Conservation (phyloP, 805 yeast species). For the Cephaloascus albidus region DNA sequence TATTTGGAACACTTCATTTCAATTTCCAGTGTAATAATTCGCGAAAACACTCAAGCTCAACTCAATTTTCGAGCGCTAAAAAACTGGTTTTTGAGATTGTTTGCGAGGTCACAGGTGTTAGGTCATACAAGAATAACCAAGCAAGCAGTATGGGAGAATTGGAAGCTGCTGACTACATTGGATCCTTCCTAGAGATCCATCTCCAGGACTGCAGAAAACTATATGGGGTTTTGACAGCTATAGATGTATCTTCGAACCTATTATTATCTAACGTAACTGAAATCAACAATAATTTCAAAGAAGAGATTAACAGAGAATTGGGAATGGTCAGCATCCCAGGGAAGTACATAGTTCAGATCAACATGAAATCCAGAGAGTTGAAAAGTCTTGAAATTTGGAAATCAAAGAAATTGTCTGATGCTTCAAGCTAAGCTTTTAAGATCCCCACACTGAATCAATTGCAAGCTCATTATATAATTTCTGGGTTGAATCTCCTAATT, state of each 20-base stretch:
- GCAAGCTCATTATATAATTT: no score
- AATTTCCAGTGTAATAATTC: no score
- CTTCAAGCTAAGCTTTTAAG: no score
- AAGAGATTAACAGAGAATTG: slow-evolving; percentile 20
- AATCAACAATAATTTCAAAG: not conserved
- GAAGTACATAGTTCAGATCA: slow-evolving; percentile 20
- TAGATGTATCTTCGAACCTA: not conserved
- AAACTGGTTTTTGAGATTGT: no score
- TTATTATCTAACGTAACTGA: not conserved
- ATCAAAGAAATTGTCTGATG: no score
- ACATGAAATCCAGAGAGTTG: slow-evolving; percentile 11
- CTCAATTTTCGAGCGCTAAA: no score
- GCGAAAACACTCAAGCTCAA: no score
- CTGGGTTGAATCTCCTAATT: no score
- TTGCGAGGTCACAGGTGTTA: no score
- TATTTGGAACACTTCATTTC: no score
- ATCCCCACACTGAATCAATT: no score
- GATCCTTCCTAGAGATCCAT: not conserved
- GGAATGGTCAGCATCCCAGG: slow-evolving; percentile 49
- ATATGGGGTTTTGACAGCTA: not conserved
- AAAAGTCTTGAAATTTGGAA: not conserved
- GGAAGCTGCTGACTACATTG: not conserved
- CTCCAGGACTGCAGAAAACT: not conserved
- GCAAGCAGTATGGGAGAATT: not conserved
- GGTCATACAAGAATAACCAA: not conserved